Percentiles rank a stretch among this genome's conserved stretches.
These are phyloP conservation scores for Apium graveolens DNA, from an alignment of 129 eudicot genomes.

Conservation along the genomic window DNA sequence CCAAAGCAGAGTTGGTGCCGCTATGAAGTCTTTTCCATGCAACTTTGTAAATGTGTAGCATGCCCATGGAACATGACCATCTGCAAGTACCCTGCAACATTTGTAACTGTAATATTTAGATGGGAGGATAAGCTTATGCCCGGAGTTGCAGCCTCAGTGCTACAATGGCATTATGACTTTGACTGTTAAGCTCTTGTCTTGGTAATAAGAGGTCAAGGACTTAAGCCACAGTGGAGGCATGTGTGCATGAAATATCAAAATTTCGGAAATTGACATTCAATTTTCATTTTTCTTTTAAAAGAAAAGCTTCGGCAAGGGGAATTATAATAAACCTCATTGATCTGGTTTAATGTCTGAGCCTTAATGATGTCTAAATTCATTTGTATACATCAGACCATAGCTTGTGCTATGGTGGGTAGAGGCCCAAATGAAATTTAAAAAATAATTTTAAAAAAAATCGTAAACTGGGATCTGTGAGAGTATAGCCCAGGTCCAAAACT, in stretches of 20 bases:
- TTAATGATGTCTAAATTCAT: background rate
- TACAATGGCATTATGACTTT: background rate
- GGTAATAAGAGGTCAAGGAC: background rate
- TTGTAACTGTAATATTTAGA: background rate
- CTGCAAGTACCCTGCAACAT: constrained; percentile 69
- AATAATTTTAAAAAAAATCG: too few relatives aligned
- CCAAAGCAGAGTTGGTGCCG: constrained; percentile 58
- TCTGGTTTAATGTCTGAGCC: background rate
- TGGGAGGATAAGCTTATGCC: background rate
- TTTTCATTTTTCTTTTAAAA: too few relatives aligned
- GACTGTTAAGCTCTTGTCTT: background rate
- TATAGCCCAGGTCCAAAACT: too few relatives aligned
- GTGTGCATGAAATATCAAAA: background rate
- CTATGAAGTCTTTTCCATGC: constrained; percentile 51
- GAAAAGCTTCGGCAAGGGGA: background rate
- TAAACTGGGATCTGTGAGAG: too few relatives aligned
- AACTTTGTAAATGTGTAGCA: constrained; percentile 69
- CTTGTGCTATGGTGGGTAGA: too few relatives aligned
- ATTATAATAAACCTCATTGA: background rate
- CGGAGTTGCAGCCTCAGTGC: background rate
- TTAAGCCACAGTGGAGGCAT: background rate
- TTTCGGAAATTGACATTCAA: background rate
- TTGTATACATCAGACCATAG: background rate
- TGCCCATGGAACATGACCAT: constrained; percentile 94
- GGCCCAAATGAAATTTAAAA: too few relatives aligned